Evolutionary conservation across 345 rosid genomes (phyloP).

Genomic region (Eucalyptus marginata): DNA sequence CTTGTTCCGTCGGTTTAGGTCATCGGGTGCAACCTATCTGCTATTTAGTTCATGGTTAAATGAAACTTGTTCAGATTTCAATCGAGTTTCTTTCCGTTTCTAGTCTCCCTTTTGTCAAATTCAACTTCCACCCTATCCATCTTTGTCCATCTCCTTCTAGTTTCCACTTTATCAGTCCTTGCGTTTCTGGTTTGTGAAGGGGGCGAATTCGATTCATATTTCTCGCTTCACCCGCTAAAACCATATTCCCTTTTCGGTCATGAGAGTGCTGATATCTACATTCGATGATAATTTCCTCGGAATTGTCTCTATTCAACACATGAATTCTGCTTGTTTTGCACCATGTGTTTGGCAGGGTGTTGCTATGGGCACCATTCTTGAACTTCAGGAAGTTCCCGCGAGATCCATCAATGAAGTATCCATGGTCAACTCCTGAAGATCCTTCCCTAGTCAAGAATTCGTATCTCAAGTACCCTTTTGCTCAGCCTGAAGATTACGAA

Average conservation of each 20-base stretch:
- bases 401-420: conserved; percentile 71
- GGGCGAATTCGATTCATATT: background rate
- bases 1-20: background rate
- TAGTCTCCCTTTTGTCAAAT: background rate
- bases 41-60: background rate
- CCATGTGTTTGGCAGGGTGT: conserved; percentile 20
- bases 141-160: background rate
- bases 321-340: background rate
- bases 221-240: background rate
- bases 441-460: conserved; percentile 39
- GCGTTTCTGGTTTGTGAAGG: background rate
- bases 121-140: background rate
- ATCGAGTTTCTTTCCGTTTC: background rate
- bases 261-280: background rate
- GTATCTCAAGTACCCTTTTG: conserved; percentile 59
- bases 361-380: conserved; percentile 85
- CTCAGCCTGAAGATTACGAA: conserved; percentile 65
- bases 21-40: background rate
- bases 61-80: background rate
- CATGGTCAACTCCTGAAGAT: conserved; percentile 74
- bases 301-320: background rate
- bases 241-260: background rate
- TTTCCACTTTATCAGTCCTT: background rate
- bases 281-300: background rate
- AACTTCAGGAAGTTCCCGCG: conserved; percentile 90